A percentile compares a stretch with the other conserved stretches of the same genome.
Conservation (phyloP, 1,139 yeast species). For the Blastobotrys raffinosifermentans region DNA sequence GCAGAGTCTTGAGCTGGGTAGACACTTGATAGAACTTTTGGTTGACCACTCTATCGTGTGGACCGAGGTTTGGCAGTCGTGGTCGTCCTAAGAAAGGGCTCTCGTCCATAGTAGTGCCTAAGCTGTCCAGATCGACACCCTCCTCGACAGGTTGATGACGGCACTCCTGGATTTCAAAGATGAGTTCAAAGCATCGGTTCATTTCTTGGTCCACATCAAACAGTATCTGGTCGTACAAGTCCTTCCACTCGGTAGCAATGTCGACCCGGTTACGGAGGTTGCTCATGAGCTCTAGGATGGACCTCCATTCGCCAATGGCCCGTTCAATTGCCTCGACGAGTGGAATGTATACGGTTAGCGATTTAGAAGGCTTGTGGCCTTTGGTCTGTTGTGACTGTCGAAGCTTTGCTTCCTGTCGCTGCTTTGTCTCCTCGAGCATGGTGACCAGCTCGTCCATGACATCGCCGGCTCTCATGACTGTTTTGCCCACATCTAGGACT, state of each 20-base stretch:
- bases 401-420: slow-evolving; percentile 17
- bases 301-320: slow-evolving; percentile 33
- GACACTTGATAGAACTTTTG: slow-evolving; percentile 33
- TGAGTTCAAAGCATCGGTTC: slow-evolving; percentile 38
- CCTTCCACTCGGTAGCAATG: slow-evolving; percentile 52
- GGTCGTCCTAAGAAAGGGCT: slow-evolving; percentile 21
- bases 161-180: slow-evolving; percentile 32
- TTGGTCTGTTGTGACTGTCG: slow-evolving; percentile 2
- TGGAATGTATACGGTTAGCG: slow-evolving; percentile 10
- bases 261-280: slow-evolving; percentile 44
- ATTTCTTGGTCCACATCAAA: slow-evolving; percentile 48
- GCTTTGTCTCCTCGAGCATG: slow-evolving; percentile 30
- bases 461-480: slow-evolving; percentile 43
- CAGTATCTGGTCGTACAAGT: slow-evolving; percentile 48
- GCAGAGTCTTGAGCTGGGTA: slow-evolving; percentile 43
- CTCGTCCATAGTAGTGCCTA: slow-evolving; percentile 17
- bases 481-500: slow-evolving; percentile 39
- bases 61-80: slow-evolving; percentile 25
- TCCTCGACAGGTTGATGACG: slow-evolving; percentile 14
- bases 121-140: slow-evolving; percentile 16
- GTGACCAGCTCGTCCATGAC: slow-evolving; percentile 41
- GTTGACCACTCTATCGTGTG: slow-evolving; percentile 29
- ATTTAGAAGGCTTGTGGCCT: background rate
- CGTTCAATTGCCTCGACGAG: slow-evolving; percentile 21
- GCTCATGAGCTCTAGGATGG: slow-evolving; percentile 37